Conservation (phyloP, 352 stramenopile genomes). For the Pythium chondricola region DNA sequence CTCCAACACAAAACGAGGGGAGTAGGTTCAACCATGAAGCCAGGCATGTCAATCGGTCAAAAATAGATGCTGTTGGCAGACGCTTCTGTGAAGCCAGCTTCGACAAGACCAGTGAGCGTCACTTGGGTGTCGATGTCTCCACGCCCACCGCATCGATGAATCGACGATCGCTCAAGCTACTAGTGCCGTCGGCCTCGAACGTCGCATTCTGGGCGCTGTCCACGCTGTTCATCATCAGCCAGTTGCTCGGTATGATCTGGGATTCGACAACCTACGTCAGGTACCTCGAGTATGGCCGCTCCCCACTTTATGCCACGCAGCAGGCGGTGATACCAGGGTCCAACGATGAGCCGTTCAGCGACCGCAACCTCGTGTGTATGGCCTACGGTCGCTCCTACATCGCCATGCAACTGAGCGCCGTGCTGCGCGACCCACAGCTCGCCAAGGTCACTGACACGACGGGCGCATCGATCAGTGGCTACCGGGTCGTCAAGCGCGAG, state of each 20-base stretch:
- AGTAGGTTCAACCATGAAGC: too few species aligned
- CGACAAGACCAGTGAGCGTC: too few species aligned
- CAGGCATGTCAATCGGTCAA: too few species aligned
- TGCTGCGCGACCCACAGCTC: conserved; percentile 10
- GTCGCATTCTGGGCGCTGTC: conserved; percentile 32
- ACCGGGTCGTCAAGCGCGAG: conserved; percentile 18
- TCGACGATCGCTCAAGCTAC: too few species aligned
- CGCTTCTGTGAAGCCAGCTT: too few species aligned
- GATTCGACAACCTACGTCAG: background rate
- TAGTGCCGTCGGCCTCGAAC: too few species aligned
- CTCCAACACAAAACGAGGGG: too few species aligned
- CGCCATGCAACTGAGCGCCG: conserved; percentile 25
- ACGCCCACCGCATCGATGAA: too few species aligned
- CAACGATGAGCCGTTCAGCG: conserved; percentile 42
- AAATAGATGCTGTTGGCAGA: too few species aligned
- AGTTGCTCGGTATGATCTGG: conserved; percentile 26
- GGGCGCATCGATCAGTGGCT: conserved; percentile 18
- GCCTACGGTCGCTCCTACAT: conserved; percentile 18
- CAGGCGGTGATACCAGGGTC: conserved; percentile 10
- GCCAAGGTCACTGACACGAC: conserved; percentile 8
- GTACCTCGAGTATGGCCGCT: conserved; percentile 4
- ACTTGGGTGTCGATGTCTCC: too few species aligned
- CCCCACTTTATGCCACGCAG: too few species aligned
- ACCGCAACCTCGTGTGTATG: conserved; percentile 33
- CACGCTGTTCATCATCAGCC: conserved; percentile 17